phyloP scores from a whole-genome alignment of 208 protist genomes.

The Blechomonas ayalai region DNA sequence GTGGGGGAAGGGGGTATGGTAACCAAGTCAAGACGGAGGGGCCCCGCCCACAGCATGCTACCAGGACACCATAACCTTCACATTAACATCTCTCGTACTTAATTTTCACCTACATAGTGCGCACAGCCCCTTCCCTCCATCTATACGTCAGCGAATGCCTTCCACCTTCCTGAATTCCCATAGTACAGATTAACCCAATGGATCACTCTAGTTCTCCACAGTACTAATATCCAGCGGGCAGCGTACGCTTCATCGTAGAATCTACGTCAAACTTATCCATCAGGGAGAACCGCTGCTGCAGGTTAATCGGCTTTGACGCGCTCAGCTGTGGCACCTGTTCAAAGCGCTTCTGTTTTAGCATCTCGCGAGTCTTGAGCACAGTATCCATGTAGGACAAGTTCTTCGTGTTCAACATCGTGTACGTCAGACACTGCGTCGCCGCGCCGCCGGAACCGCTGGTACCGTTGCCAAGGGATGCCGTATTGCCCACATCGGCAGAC shows the following conservation, averaged over 20 bases:
- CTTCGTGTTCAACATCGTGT: constrained; percentile 40
- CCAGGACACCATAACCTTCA: too few species aligned
- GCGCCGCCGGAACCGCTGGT: constrained; percentile 50
- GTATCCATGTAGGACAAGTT: constrained; percentile 36
- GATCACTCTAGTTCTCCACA: too few species aligned
- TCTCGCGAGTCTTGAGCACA: constrained; percentile 50
- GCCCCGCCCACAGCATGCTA: too few species aligned
- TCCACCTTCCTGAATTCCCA: too few species aligned
- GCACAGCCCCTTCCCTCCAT: too few species aligned
- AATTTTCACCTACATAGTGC: too few species aligned
- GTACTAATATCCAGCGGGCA: constrained; percentile 10
- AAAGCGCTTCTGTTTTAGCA: constrained; percentile 44
- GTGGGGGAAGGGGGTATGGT: too few species aligned
- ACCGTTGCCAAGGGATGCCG: constrained; percentile 35
- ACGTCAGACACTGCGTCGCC: constrained; percentile 55
- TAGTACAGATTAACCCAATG: too few species aligned
- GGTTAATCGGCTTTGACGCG: constrained; percentile 51
- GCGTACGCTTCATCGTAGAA: constrained; percentile 11
- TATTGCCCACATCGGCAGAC: constrained; percentile 53
- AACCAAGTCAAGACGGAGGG: too few species aligned
- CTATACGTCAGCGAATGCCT: too few species aligned
- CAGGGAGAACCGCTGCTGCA: constrained; percentile 40
- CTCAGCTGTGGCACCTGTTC: constrained; percentile 68
- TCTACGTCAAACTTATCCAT: constrained; percentile 23
- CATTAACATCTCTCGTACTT: too few species aligned